A percentile compares a stretch with the other conserved stretches of the same genome.
phyloP scores from a whole-genome alignment of 306 rosid species.

The Amphicarpaea edgeworthii region DNA sequence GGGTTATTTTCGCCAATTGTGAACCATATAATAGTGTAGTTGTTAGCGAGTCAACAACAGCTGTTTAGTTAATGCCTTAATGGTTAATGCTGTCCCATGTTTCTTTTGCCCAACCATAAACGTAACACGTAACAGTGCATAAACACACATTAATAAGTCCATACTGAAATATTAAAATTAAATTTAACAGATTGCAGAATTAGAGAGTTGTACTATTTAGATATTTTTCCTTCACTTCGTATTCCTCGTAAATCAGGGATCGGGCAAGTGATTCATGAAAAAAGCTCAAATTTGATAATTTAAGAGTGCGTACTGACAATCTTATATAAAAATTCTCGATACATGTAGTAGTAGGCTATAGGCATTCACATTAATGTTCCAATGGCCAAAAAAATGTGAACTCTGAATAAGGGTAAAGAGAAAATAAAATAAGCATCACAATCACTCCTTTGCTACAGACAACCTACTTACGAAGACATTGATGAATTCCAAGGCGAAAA shows the following conservation, averaged over 20 bases:
- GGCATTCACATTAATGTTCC: slow-evolving; percentile 75
- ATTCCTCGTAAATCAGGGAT: background rate
- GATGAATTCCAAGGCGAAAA: slow-evolving; percentile 56
- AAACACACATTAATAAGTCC: background rate
- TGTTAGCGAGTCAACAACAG: no score
- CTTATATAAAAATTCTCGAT: slow-evolving; percentile 57
- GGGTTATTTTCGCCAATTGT: no score
- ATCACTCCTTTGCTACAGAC: slow-evolving; percentile 78
- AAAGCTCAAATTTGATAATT: slow-evolving; percentile 40
- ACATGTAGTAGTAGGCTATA: slow-evolving; percentile 74
- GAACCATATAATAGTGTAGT: no score
- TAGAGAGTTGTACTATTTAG: no score
- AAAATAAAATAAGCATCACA: slow-evolving; percentile 58
- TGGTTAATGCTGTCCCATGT: no score
- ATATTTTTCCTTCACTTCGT: background rate
- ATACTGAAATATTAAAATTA: background rate
- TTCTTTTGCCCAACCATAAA: background rate
- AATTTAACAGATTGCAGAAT: background rate
- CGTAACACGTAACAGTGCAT: background rate
- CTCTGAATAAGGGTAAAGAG: background rate
- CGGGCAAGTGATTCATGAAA: background rate
- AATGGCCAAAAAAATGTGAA: slow-evolving; percentile 52
- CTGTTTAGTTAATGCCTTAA: no score
- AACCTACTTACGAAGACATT: slow-evolving; percentile 61
- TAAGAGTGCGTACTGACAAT: slow-evolving; percentile 63